Percentiles rank a stretch among this genome's conserved stretches.
These are phyloP conservation scores for Lanmaoa pseudosensibilis DNA, from an alignment of 768 basidiomycete species.

Conservation along the genomic window DNA sequence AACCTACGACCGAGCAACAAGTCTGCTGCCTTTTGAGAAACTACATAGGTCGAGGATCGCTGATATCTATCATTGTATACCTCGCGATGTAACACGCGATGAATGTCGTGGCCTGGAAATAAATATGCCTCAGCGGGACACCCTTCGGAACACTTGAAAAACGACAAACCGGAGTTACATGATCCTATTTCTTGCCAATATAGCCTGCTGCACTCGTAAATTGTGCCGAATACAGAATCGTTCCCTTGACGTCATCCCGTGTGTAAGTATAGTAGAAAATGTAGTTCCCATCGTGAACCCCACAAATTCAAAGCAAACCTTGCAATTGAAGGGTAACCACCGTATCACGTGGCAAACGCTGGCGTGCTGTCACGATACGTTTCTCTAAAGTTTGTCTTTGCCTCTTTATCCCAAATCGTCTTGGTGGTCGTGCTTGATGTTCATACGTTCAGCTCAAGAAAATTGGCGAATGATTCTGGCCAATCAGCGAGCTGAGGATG, in stretches of 20 bases:
- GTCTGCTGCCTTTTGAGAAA: too few species aligned
- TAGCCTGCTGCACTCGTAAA: too few species aligned
- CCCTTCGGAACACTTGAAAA: not conserved
- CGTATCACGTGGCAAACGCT: slow-evolving; percentile 55
- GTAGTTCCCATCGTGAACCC: too few species aligned
- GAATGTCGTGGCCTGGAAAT: too few species aligned
- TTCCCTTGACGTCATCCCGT: not conserved
- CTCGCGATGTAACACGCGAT: too few species aligned
- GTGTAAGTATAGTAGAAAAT: not conserved
- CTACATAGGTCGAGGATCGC: too few species aligned
- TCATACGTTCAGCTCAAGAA: slow-evolving; percentile 61
- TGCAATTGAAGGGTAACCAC: slow-evolving; percentile 21
- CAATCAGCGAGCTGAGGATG: slow-evolving; percentile 53
- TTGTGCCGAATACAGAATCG: too few species aligned
- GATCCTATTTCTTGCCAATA: not conserved
- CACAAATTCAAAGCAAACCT: too few species aligned
- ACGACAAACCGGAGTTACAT: not conserved
- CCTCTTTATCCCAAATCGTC: slow-evolving; percentile 38
- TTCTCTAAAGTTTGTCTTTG: slow-evolving; percentile 30
- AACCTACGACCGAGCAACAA: too few species aligned
- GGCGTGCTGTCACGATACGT: slow-evolving; percentile 36
- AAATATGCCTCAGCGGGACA: not conserved
- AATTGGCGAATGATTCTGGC: slow-evolving; percentile 40
- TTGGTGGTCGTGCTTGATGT: slow-evolving; percentile 42
- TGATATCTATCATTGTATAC: too few species aligned